phyloP scores from a whole-genome alignment of 2,329 filamentous ascomycete genomes.

The Trichophyton verrucosum region DNA sequence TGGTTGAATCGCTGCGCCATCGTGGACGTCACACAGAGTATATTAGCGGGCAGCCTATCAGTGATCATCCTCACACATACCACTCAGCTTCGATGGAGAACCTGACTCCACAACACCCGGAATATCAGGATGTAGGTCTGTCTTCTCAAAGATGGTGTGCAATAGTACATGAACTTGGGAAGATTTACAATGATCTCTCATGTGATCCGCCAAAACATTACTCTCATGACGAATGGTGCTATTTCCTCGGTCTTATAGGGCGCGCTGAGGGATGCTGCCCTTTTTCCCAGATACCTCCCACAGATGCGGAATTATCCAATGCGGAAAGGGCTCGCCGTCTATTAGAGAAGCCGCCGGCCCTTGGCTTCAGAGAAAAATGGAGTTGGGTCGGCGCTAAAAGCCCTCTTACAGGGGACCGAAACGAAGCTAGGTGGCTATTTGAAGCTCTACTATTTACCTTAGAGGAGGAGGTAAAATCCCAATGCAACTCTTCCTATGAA shows the following conservation, averaged over 20 bases:
- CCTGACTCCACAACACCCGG: not conserved
- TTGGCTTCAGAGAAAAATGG: conserved; percentile 19
- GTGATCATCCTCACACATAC: not conserved
- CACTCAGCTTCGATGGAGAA: not conserved
- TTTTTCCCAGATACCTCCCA: conserved; percentile 18
- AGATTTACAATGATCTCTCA: conserved; percentile 27
- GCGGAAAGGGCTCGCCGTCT: conserved; percentile 2
- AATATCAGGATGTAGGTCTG: not conserved
- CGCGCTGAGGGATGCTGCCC: conserved; percentile 32
- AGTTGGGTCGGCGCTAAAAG: conserved; percentile 31
- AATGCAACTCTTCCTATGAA: conserved; percentile 14
- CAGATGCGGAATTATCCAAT: conserved; percentile 5
- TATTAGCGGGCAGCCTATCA: not conserved
- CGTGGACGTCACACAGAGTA: not conserved
- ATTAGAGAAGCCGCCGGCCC: not conserved
- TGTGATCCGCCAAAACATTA: conserved; percentile 25
- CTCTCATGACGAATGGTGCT: conserved; percentile 36
- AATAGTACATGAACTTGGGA: conserved; percentile 29
- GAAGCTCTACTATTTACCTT: conserved; percentile 27
- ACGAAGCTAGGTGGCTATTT: conserved; percentile 34
- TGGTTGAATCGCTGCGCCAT: conserved; percentile 12
- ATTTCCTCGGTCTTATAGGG: conserved; percentile 37
- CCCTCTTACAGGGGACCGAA: conserved; percentile 30
- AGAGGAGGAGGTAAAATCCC: conserved; percentile 26
- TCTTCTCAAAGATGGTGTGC: conserved; percentile 33